Base-by-base conservation (phyloP, 75 land plant species). In the Cryptomeria japonica region DNA sequence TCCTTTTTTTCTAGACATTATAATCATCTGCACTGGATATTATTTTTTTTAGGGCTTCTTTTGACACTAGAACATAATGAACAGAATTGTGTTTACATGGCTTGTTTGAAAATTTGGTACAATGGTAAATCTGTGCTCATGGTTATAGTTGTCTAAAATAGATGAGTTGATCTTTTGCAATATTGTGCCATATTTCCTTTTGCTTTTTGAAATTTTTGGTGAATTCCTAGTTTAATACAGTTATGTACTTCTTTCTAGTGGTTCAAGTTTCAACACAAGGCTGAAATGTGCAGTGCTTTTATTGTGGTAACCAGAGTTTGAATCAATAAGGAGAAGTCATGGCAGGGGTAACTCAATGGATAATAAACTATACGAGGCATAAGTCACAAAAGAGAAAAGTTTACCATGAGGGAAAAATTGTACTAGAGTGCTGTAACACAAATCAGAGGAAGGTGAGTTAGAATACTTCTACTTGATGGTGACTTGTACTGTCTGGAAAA, bases 351-450 rank as follows among this genome's bases (percentile, higher is more conserved):
- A 82, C 51, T 82, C 32, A 82, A 82, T 82, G 84, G 84, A 46
- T 0, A 44, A 41, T 82, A 82, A 82, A 28, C 34, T 82, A 82
- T 46, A 82, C 84, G 22, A 46, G 84, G 84, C 84, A 82, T 49
- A 82, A 82, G 84, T 42, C 84, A 46, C 84, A 44, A n/a, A 82
- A 82, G 84, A 82, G 84, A 82, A 82, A 82, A 82, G 84, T 25
- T 46, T 82, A 82, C 46, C 84, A 82, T 82, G 84, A 82, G 22
- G 84, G 84, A 47, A 82, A 19, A 14, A 49, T 82, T 44, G 84
- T 44, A 82, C 51, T 82, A 46, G 49, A 82, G 84, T 82, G 84
- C 41, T 82, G 34, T 82, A 82, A 82, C 32, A 12, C 51, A 9
- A 82, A 82, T 22, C 84, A 46, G 47, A 42, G 14, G 49, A 82